Base-by-base conservation (phyloP, 2,329 filamentous ascomycete species). In the Hypoxylon sp. region DNA sequence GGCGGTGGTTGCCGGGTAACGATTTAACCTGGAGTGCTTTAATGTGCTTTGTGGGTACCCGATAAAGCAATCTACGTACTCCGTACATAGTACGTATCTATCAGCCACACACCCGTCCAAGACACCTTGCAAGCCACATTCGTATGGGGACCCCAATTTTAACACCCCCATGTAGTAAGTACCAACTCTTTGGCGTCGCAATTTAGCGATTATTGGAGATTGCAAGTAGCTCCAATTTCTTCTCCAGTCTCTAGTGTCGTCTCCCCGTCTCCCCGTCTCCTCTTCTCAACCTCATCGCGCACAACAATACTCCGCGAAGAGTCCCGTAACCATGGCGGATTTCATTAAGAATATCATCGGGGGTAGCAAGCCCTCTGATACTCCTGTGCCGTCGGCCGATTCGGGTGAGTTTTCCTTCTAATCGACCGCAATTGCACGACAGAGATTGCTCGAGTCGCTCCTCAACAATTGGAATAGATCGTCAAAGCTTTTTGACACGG, bases 331-430 rank as follows among this genome's bases (percentile, higher is more conserved):
- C 78, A 88, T 88, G 86, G 86, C 86, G 73, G 83, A 86, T 75
- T 81, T 91, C 72, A 78, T 92, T 73, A 92, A 92, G 81, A 88
- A 88, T 78, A 81, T 93, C 76, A 88, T 94, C 75, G 91, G 91
- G 77, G 90, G 87, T 78, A 85, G 85, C 78, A 90, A 92, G 83
- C 83, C 89, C 70, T 81, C 83, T 51, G 83, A 83, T 71, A 84
- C 84, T 73, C 81, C 83, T 39, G 80, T 83, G 56, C 81, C 85
- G 47, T 81, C 81, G 70, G 84, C 80, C 66, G 90, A 93, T 80
- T 86, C 90, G 73, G 91, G 91, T 93, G 84, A 76, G 87, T 82
- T 64, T 59, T 72, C 60, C 52, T 51, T 59, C 53, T 42, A 19
- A 65, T 64, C 67, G 39, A 14, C 39, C 39, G 26, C 42, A 61